A percentile compares a stretch with the other conserved stretches of the same genome.
phyloP scores from a whole-genome alignment of 2,329 filamentous ascomycete species.

The Simplicillium aogashimaense region DNA sequence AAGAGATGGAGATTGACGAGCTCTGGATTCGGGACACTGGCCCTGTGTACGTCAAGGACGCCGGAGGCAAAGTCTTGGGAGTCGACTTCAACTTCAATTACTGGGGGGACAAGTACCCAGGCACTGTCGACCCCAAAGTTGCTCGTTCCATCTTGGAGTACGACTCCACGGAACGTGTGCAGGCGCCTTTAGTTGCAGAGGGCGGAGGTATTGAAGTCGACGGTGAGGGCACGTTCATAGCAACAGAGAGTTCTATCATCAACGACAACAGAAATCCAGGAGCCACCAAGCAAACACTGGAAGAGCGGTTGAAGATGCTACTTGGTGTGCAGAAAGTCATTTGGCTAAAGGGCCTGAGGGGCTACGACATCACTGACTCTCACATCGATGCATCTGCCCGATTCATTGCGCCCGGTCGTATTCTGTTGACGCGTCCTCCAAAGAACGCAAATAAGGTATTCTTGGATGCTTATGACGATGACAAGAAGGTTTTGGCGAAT shows the following conservation, averaged over 20 bases:
- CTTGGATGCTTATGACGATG: conserved; percentile 1
- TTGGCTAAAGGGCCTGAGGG: conserved; percentile 5
- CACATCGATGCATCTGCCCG: conserved; percentile 5
- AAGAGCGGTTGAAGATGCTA: conserved; percentile 1
- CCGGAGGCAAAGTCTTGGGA: conserved; percentile 19
- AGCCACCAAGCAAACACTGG: conserved; percentile 1
- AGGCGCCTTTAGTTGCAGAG: conserved; percentile 5
- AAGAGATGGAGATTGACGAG: conserved; percentile 4
- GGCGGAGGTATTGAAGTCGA: conserved; percentile 7
- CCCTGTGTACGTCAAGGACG: conserved; percentile 40
- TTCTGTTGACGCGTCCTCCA: conserved; percentile 3
- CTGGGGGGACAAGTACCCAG: conserved; percentile 5
- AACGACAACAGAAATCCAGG: conserved; percentile 7
- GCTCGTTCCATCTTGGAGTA: conserved; percentile 1
- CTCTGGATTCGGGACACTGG: conserved; percentile 24
- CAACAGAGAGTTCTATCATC: conserved; percentile 5
- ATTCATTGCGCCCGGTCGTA: conserved; percentile 3
- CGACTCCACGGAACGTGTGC: conserved; percentile 1
- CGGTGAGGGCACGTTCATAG: conserved; percentile 5
- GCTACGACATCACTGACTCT: conserved; percentile 6
- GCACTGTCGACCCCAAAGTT: background rate
- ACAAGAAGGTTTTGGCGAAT: background rate
- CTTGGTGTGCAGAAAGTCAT: conserved; percentile 6
- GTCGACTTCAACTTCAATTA: conserved; percentile 9
- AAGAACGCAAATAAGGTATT: background rate